Percentiles rank a stretch among this genome's conserved stretches.
These are phyloP conservation scores for Thelephora terrestris DNA, from an alignment of 1,284 basidiomycete genomes.

Conservation along the genomic window DNA sequence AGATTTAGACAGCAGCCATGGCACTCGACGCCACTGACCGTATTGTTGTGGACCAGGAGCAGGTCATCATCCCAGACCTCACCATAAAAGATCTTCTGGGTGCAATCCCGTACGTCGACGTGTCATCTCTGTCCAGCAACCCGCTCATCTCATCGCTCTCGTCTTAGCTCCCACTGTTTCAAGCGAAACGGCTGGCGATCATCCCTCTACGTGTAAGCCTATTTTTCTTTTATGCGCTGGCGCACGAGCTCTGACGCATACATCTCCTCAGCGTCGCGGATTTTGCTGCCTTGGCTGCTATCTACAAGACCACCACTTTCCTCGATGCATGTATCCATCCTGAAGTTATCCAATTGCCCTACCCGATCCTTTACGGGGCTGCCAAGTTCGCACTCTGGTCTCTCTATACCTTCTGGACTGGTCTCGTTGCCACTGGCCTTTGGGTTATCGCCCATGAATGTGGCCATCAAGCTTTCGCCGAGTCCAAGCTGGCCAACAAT, in stretches of 20 bases:
- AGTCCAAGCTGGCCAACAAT: conserved; percentile 92
- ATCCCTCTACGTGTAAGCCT: conserved; percentile 67
- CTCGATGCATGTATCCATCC: conserved; percentile 60
- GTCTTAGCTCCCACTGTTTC: conserved; percentile 78
- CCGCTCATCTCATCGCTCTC: neutral
- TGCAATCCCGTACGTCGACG: conserved; percentile 69
- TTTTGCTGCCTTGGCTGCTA: conserved; percentile 52
- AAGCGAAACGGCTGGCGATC: conserved; percentile 85
- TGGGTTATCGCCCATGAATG: conserved; percentile 93
- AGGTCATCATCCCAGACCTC: conserved; percentile 69
- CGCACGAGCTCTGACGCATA: conserved; percentile 9
- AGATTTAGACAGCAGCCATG: conserved; percentile 10
- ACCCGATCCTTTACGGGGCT: conserved; percentile 53
- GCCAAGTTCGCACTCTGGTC: conserved; percentile 71
- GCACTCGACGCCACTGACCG: conserved; percentile 17
- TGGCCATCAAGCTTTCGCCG: conserved; percentile 96
- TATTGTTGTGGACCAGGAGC: conserved; percentile 43
- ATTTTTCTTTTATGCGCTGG: conserved; percentile 6
- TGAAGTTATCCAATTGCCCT: conserved; percentile 44
- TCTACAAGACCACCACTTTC: conserved; percentile 65
- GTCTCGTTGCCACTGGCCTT: conserved; percentile 85
- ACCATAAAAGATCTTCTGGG: conserved; percentile 81
- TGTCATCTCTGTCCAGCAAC: conserved; percentile 1
- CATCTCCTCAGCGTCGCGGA: conserved; percentile 56
- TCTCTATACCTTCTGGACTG: conserved; percentile 74